These are phyloP conservation scores for Alternaria gansuensis DNA, from an alignment of 2,329 filamentous ascomycete genomes.

Conservation along the genomic window DNA sequence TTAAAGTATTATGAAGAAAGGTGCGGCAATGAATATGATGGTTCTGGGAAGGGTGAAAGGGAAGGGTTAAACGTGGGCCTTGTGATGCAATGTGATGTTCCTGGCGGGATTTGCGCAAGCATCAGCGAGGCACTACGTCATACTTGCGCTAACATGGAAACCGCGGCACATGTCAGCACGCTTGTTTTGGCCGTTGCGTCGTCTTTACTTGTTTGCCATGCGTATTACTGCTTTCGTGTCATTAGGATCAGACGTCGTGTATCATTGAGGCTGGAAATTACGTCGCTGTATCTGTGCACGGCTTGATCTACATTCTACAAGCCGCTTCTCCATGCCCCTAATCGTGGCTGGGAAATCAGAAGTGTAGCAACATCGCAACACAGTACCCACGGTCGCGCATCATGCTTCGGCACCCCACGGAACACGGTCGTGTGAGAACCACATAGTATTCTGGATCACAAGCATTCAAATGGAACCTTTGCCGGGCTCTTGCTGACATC, in stretches of 20 bases:
- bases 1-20: background rate
- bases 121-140: slow-evolving; percentile 19
- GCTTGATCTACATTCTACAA: background rate
- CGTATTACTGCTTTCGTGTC: slow-evolving; percentile 1
- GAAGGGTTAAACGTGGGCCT: slow-evolving; percentile 10
- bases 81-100: slow-evolving; percentile 15
- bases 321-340: background rate
- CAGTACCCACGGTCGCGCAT: background rate
- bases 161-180: slow-evolving; percentile 4
- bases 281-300: background rate
- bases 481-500: background rate
- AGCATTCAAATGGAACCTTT: background rate
- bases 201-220: slow-evolving; percentile 13
- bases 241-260: too few species aligned
- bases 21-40: background rate
- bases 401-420: slow-evolving; percentile 7
- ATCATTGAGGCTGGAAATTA: background rate
- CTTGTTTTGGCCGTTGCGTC: slow-evolving; percentile 3
- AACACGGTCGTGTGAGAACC: background rate
- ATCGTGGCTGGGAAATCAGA: background rate
- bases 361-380: background rate
- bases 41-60: slow-evolving; percentile 4
- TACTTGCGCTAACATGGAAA: slow-evolving; percentile 13
- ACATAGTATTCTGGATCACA: background rate
- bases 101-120: slow-evolving; percentile 20